Percentiles rank a stretch among this genome's conserved stretches.
phyloP scores from a whole-genome alignment of 306 rosid species.

The Gynostemma pentaphyllum region DNA sequence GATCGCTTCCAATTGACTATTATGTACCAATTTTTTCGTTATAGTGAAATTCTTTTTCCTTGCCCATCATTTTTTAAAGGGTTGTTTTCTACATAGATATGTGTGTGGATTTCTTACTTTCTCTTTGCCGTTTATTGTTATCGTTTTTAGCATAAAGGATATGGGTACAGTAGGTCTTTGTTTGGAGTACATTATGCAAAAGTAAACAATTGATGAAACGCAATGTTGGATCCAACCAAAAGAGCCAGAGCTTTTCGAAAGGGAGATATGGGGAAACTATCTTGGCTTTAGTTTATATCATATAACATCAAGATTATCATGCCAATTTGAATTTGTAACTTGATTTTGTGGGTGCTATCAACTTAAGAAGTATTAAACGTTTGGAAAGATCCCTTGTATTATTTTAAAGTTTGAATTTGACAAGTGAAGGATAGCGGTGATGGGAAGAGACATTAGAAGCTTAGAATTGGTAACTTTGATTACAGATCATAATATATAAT shows the following conservation, averaged over 20 bases:
- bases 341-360: background rate
- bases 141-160: too few relatives aligned
- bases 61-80: too few relatives aligned
- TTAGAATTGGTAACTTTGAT: too few relatives aligned
- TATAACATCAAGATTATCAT: background rate
- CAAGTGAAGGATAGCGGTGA: background rate
- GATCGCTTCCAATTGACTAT: too few relatives aligned
- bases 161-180: background rate
- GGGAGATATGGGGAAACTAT: background rate
- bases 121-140: too few relatives aligned
- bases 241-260: background rate
- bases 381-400: background rate
- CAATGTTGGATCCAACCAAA: too few relatives aligned
- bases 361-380: background rate
- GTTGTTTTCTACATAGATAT: too few relatives aligned
- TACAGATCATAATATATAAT: background rate
- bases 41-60: too few relatives aligned
- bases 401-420: background rate
- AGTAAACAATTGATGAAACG: background rate
- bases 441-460: too few relatives aligned
- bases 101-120: too few relatives aligned
- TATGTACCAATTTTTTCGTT: too few relatives aligned
- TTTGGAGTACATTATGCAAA: background rate
- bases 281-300: background rate
- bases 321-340: background rate